Percentiles rank a stretch among this genome's conserved stretches.
phyloP scores from a whole-genome alignment of 345 rosid species.

The Raphanus raphanistrum region DNA sequence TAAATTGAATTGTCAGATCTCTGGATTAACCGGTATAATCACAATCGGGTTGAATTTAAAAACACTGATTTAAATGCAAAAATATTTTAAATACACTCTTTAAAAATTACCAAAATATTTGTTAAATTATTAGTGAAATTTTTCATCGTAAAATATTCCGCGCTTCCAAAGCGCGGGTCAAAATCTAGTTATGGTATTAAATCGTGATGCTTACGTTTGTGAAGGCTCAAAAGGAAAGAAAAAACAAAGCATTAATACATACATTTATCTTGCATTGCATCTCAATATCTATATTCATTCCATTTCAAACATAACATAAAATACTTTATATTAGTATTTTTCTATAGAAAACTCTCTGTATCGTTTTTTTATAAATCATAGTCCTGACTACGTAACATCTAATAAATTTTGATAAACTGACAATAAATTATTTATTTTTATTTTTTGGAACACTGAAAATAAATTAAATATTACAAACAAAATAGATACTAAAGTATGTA shows the following conservation, averaged over 20 bases:
- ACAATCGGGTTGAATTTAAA: too few species aligned
- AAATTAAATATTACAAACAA: not conserved
- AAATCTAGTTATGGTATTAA: conserved; percentile 12
- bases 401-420: not conserved
- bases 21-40: too few species aligned
- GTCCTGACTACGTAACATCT: not conserved
- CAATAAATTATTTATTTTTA: not conserved
- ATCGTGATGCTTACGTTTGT: conserved; percentile 25
- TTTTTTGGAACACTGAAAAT: too few species aligned
- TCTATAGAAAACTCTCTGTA: not conserved
- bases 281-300: not conserved
- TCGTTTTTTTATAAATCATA: not conserved
- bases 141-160: too few species aligned
- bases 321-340: not conserved
- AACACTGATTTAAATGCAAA: too few species aligned
- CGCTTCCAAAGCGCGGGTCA: too few species aligned
- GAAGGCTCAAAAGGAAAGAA: conserved; percentile 17
- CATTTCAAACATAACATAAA: not conserved
- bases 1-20: too few species aligned
- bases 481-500: not conserved
- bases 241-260: conserved; percentile 12
- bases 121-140: too few species aligned
- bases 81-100: too few species aligned
- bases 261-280: conserved; percentile 2
- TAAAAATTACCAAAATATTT: too few species aligned